A percentile compares a stretch with the other conserved stretches of the same genome.
Evolutionary conservation across 2,329 filamentous ascomycete genomes (phyloP).

Genomic region (Sphaerostilbella broomeana): DNA sequence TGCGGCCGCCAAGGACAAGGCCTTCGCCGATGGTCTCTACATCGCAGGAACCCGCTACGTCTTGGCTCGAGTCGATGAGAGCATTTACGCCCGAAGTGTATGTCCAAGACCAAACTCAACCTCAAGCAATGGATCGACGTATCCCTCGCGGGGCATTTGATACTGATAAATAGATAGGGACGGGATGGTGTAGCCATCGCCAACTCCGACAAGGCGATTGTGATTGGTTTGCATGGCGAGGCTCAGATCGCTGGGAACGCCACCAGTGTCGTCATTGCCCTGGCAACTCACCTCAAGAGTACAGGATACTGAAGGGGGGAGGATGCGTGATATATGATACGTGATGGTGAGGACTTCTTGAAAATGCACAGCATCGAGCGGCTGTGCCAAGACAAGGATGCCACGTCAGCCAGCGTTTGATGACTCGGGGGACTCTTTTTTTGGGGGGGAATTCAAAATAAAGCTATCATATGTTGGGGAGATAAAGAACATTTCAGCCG

Average conservation of each 20-base stretch:
- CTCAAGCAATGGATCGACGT: too few species aligned
- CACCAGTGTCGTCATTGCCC: slow-evolving; percentile 69
- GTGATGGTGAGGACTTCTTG: slow-evolving; percentile 2
- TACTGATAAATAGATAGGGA: slow-evolving; percentile 39
- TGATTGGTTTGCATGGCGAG: slow-evolving; percentile 83
- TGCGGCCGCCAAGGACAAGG: slow-evolving; percentile 51
- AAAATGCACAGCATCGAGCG: slow-evolving; percentile 1
- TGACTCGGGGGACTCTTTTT: slow-evolving; percentile 10
- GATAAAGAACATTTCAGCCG: slow-evolving; percentile 5
- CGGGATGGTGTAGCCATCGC: slow-evolving; percentile 74
- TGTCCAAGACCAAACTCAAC: slow-evolving; percentile 22
- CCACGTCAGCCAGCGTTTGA: slow-evolving; percentile 6
- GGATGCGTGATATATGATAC: slow-evolving; percentile 1
- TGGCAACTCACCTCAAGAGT: slow-evolving; percentile 81
- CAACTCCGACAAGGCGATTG: slow-evolving; percentile 83
- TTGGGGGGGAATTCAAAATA: slow-evolving; percentile 11
- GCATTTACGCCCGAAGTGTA: slow-evolving; percentile 83
- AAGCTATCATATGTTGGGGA: slow-evolving; percentile 11
- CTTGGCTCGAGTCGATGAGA: slow-evolving; percentile 67
- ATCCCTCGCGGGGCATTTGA: too few species aligned
- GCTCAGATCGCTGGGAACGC: slow-evolving; percentile 65
- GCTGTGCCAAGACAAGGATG: not conserved
- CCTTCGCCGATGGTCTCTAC: slow-evolving; percentile 67
- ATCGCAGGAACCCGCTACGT: slow-evolving; percentile 74
- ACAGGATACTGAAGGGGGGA: slow-evolving; percentile 59